A percentile compares a stretch with the other conserved stretches of the same genome.
These are phyloP conservation scores for Candida labiduridarum DNA, from an alignment of 1,139 yeast species.

Conservation along the genomic window DNA sequence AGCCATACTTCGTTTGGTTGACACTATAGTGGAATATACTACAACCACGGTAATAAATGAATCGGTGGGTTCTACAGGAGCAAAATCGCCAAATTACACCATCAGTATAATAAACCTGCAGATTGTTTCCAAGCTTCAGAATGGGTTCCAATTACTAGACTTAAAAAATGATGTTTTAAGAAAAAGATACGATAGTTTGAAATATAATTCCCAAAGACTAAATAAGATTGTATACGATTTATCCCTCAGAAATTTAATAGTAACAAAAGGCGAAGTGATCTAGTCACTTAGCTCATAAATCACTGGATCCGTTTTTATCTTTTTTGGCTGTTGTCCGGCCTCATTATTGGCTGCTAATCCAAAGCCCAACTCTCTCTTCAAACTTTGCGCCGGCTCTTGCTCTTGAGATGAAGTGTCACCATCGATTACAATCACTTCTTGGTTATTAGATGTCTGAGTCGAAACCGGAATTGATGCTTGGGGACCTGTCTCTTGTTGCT, in stretches of 20 bases:
- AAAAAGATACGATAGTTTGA: slow-evolving; percentile 33
- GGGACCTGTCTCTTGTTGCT: background rate
- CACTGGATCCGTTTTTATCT: slow-evolving; percentile 1
- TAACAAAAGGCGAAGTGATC: slow-evolving; percentile 17
- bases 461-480: background rate
- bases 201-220: slow-evolving; percentile 31
- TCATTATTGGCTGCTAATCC: background rate
- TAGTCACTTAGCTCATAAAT: slow-evolving; percentile 5
- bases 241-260: slow-evolving; percentile 21
- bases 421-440: background rate
- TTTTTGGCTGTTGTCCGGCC: background rate
- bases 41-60: slow-evolving; percentile 28
- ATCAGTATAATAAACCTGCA: slow-evolving; percentile 27
- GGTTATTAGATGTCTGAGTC: too few relatives aligned
- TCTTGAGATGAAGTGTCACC: background rate
- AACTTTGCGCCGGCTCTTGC: background rate
- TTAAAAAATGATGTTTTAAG: slow-evolving; percentile 33
- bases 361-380: slow-evolving; percentile 1
- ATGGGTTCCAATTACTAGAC: slow-evolving; percentile 33
- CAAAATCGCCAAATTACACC: slow-evolving; percentile 22
- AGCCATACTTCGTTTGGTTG: slow-evolving; percentile 27
- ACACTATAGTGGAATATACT: slow-evolving; percentile 32
- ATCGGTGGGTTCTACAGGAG: slow-evolving; percentile 19
- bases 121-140: slow-evolving; percentile 27
- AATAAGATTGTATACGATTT: slow-evolving; percentile 34